These are phyloP conservation scores for Dictyostelium purpureum DNA, from an alignment of 78 protist species.

Conservation along the genomic window DNA sequence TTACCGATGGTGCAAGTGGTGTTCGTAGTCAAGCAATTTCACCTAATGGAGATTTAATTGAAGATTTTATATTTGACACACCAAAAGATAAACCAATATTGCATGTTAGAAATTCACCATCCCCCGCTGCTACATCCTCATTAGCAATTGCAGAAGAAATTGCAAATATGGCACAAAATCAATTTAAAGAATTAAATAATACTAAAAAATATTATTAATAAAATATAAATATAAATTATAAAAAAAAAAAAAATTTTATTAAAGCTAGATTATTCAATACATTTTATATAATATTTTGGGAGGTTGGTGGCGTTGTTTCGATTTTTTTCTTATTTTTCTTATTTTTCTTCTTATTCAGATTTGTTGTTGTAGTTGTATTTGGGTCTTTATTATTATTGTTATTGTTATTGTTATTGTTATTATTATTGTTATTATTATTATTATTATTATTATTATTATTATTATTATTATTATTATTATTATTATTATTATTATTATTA, in stretches of 20 bases:
- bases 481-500: background rate
- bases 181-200: no score
- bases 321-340: background rate
- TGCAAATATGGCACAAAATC: slow-evolving; percentile 10
- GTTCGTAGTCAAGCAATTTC: slow-evolving; percentile 73
- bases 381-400: no score
- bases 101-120: slow-evolving; percentile 84
- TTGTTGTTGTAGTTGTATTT: background rate
- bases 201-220: background rate
- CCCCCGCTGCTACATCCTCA: slow-evolving; percentile 87
- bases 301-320: no score
- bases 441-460: background rate
- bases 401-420: background rate
- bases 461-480: background rate
- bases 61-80: slow-evolving; percentile 78
- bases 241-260: no score
- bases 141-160: slow-evolving; percentile 81
- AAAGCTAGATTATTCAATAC: no score
- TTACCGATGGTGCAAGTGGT: slow-evolving; percentile 59
- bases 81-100: slow-evolving; percentile 12
- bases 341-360: background rate
- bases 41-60: slow-evolving; percentile 52
- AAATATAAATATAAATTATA: no score
- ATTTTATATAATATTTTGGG: no score
- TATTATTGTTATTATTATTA: background rate